Evolutionary conservation across 1,139 yeast genomes (phyloP).

Genomic region (Suhomyces bribrorum): DNA sequence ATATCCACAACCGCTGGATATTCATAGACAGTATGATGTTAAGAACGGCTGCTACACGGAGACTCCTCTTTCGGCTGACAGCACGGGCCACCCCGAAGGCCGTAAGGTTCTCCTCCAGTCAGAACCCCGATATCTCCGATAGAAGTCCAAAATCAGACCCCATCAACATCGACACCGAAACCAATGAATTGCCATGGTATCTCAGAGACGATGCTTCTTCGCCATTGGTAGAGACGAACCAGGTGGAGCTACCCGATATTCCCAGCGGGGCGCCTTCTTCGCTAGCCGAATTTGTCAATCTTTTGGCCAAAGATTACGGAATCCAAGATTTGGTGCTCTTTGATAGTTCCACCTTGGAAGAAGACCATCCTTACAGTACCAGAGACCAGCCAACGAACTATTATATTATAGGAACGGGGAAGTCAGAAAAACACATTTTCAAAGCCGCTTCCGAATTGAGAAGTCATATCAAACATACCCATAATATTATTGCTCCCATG

Average conservation of each 20-base stretch:
- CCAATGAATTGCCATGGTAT: conserved; percentile 56
- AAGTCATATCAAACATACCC: conserved; percentile 35
- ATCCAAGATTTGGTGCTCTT: conserved; percentile 59
- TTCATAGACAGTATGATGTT: no score
- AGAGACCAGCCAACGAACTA: conserved; percentile 41
- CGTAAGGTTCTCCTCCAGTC: neutral
- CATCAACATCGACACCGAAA: neutral
- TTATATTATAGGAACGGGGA: conserved; percentile 75
- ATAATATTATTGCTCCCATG: conserved; percentile 46
- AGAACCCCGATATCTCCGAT: no score
- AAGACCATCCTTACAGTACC: conserved; percentile 42
- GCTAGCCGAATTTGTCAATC: conserved; percentile 45
- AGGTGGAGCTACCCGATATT: conserved; percentile 43
- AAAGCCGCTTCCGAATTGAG: conserved; percentile 66
- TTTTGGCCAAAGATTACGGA: conserved; percentile 63
- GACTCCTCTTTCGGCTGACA: neutral
- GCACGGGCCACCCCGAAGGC: neutral
- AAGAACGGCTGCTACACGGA: neutral
- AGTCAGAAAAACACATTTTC: conserved; percentile 72
- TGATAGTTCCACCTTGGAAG: conserved; percentile 42
- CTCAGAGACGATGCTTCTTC: conserved; percentile 54
- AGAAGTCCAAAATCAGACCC: neutral
- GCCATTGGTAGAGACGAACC: conserved; percentile 29
- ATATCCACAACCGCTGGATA: neutral
- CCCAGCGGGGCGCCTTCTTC: conserved; percentile 60